Evolutionary conservation across 2,329 filamentous ascomycete genomes (phyloP), one percentile per base, ranked within the genome.

Genomic region (Ceratocystis papillata): DNA sequence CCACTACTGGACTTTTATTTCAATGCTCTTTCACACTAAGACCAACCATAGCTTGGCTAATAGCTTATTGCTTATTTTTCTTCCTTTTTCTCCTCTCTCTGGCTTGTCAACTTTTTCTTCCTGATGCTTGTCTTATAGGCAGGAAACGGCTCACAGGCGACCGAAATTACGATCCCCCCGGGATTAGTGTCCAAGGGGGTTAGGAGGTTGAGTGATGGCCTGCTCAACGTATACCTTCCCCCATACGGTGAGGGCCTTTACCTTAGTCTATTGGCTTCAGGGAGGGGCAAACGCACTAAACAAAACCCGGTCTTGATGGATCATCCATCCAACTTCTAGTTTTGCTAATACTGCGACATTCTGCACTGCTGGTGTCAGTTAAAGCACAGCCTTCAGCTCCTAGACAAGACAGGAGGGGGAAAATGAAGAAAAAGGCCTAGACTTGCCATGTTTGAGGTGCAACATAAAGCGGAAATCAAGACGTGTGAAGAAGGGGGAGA

Each of bases 311-410:
- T 25, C 48, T 25, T 53, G 8, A 53, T 25, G 48, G 48, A 53
- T 53, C 22, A 53, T 22, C 20, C 22, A 10, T 20, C 48, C 25
- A 8, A n/a, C 48, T 53, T 53, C 22, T 53, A 53, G 48, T 25
- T 53, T 12, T 46, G 37, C 37, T 30, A 62, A 62, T 62, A 45
- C 60, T 28, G n/a, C 44, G 60, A 62, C 25, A 12, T 62, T 45
- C 30, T n/a, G 8, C 37, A 15, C 22, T 28, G 20, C 7, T 62
- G 60, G 60, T 62, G 33, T 45, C 44, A 45, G 37, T 62, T 46
- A 8, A 5, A 53, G 15, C 48, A 22, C 48, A 53, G 48, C 20
- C 48, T 53, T 53, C 48, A 53, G 20, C 22, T 53, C 20, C 48
- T 28, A 10, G 46, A n/a, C 20, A 28, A 28, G 48, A 41, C 37